phyloP scores from a whole-genome alignment of 2,329 filamentous ascomycete species.

The Penicillium sp. region DNA sequence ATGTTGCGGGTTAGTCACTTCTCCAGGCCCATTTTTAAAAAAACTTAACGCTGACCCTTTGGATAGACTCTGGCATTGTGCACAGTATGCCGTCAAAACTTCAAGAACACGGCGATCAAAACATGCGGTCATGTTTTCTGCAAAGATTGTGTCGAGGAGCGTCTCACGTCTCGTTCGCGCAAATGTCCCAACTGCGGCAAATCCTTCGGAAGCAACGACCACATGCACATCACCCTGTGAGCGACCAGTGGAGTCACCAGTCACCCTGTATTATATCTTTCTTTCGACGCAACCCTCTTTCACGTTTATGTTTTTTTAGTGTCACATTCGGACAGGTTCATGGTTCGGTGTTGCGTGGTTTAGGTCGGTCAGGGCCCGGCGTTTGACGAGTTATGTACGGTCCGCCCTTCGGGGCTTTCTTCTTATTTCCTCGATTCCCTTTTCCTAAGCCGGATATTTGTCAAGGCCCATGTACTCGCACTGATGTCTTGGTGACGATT shows the following conservation, averaged over 20 bases:
- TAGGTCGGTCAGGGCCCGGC: conserved; percentile 35
- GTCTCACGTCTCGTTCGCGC: conserved; percentile 83
- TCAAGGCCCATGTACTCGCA: conserved; percentile 3
- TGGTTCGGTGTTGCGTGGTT: conserved; percentile 37
- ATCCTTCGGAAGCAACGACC: conserved; percentile 86
- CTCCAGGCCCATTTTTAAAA: neutral
- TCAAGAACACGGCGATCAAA: conserved; percentile 92
- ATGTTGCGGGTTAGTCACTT: conserved; percentile 73
- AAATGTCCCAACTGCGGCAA: conserved; percentile 95
- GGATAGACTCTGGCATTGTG: conserved; percentile 74
- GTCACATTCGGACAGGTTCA: conserved; percentile 32
- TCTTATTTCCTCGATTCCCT: conserved; percentile 14
- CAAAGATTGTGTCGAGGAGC: conserved; percentile 83
- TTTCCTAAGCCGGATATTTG: conserved; percentile 1
- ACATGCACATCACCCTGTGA: conserved; percentile 65
- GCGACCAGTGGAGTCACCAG: conserved; percentile 13
- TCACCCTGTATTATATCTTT: conserved; percentile 35
- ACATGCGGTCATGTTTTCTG: conserved; percentile 96
- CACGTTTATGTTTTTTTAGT: conserved; percentile 17
- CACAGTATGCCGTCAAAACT: conserved; percentile 86
- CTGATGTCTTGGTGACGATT: conserved; percentile 13
- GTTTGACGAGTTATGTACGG: conserved; percentile 29
- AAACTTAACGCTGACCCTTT: conserved; percentile 11
- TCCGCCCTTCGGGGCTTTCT: conserved; percentile 12
- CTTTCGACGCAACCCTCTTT: conserved; percentile 16